Percentiles rank a stretch among this genome's conserved stretches.
phyloP scores from a whole-genome alignment of 805 yeast species.

The Ogataea wickerhamii region DNA sequence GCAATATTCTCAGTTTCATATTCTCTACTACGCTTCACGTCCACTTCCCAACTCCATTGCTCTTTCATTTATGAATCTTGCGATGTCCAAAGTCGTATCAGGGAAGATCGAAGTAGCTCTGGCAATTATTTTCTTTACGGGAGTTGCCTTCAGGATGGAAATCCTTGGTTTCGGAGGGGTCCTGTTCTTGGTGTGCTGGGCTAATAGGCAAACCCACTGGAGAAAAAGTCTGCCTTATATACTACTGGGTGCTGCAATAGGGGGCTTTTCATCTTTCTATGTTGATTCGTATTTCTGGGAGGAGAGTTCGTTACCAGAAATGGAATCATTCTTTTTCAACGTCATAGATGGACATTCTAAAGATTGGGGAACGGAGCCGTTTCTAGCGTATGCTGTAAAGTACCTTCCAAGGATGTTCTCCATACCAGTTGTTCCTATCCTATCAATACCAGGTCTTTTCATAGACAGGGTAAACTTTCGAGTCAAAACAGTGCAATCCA shows the following conservation, averaged over 20 bases:
- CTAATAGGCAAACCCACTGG: conserved; percentile 46
- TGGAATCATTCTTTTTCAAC: conserved; percentile 69
- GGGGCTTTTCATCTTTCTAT: conserved; percentile 42
- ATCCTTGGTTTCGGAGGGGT: conserved; percentile 52
- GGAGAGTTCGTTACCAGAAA: conserved; percentile 57
- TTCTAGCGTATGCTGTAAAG: conserved; percentile 57
- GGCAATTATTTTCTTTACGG: conserved; percentile 54
- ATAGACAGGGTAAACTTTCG: conserved; percentile 26
- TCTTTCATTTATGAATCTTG: conserved; percentile 64
- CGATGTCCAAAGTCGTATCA: conserved; percentile 46
- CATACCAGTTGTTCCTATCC: conserved; percentile 43
- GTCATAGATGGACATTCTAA: conserved; percentile 69
- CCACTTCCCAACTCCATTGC: conserved; percentile 86
- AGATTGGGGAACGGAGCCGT: conserved; percentile 86
- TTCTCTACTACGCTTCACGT: conserved; percentile 75
- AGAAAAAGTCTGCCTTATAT: conserved; percentile 38
- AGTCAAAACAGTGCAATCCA: conserved; percentile 37
- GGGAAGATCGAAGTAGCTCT: conserved; percentile 50
- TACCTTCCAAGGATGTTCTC: conserved; percentile 46
- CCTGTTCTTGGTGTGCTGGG: conserved; percentile 43
- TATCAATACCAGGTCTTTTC: conserved; percentile 33
- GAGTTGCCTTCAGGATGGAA: conserved; percentile 72
- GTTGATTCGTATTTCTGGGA: conserved; percentile 82
- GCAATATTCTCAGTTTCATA: conserved; percentile 69
- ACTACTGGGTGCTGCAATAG: conserved; percentile 48